Evolutionary conservation across 78 protist species (phyloP).

Genomic region (Trichosphaerium sp.): DNA sequence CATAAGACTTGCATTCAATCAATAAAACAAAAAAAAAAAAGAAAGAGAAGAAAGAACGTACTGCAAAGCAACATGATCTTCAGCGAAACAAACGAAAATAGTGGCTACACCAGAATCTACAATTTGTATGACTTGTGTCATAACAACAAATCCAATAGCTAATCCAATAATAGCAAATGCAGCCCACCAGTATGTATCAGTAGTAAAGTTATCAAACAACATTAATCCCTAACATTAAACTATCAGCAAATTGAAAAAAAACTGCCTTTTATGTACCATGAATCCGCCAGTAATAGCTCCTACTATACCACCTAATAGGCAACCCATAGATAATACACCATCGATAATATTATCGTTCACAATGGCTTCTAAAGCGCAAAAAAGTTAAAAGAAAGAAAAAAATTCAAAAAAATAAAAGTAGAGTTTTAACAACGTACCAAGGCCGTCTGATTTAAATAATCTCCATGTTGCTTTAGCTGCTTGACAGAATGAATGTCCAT

Average conservation of each 20-base stretch:
- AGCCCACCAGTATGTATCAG: neutral
- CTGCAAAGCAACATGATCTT: slow-evolving; percentile 27
- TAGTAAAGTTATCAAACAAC: neutral
- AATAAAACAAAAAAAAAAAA: too few relatives aligned
- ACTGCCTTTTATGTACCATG: neutral
- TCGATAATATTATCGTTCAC: slow-evolving; percentile 41
- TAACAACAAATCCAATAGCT: neutral
- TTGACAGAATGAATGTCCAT: slow-evolving; percentile 53
- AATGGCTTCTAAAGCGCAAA: slow-evolving; percentile 9
- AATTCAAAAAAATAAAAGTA: too few relatives aligned
- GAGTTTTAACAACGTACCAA: too few relatives aligned
- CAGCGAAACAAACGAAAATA: slow-evolving; percentile 58
- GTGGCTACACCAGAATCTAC: slow-evolving; percentile 50
- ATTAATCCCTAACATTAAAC: neutral
- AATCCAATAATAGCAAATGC: neutral
- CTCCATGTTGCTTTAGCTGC: slow-evolving; percentile 42
- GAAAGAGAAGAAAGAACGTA: neutral
- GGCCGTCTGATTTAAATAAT: slow-evolving; percentile 32
- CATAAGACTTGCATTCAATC: too few relatives aligned
- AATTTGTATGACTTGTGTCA: slow-evolving; percentile 2
- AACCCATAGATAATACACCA: neutral
- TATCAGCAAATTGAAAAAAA: neutral
- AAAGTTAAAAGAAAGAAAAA: too few relatives aligned
- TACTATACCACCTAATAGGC: slow-evolving; percentile 1
- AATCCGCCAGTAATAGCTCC: slow-evolving; percentile 12